Evolutionary conservation across 75 land plant genomes (phyloP).

Genomic region (Sequoia sempervirens): DNA sequence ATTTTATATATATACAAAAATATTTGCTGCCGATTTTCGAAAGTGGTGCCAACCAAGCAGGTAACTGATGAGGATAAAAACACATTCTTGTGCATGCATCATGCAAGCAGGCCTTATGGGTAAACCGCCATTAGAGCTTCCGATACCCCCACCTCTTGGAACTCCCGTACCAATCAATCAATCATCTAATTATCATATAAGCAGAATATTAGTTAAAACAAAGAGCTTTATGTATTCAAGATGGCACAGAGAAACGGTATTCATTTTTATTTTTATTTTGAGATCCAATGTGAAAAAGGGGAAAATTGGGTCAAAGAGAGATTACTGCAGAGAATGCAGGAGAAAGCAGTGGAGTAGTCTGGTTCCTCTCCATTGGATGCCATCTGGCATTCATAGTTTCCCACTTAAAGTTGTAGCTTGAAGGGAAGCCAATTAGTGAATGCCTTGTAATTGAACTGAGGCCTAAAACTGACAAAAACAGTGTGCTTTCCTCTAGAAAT

Average conservation of each 20-base stretch:
- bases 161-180: neutral
- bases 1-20: neutral
- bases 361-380: neutral
- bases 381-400: neutral
- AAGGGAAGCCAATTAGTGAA: neutral
- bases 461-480: neutral
- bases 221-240: neutral
- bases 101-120: neutral
- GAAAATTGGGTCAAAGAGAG: neutral
- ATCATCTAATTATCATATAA: slow-evolving; percentile 4
- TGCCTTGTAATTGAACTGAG: neutral
- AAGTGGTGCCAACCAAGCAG: neutral
- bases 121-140: slow-evolving; percentile 1
- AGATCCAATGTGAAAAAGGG: neutral
- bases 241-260: neutral
- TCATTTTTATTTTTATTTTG: neutral
- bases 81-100: neutral
- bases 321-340: neutral
- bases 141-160: neutral
- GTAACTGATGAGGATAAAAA: neutral
- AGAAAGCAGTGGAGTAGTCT: neutral
- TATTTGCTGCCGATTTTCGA: neutral
- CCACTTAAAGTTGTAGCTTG: neutral
- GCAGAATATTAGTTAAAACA: neutral
- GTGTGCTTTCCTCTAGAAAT: neutral